These are phyloP conservation scores for Apostasia ramifera DNA, from an alignment of 106 monocot species.

Conservation along the genomic window DNA sequence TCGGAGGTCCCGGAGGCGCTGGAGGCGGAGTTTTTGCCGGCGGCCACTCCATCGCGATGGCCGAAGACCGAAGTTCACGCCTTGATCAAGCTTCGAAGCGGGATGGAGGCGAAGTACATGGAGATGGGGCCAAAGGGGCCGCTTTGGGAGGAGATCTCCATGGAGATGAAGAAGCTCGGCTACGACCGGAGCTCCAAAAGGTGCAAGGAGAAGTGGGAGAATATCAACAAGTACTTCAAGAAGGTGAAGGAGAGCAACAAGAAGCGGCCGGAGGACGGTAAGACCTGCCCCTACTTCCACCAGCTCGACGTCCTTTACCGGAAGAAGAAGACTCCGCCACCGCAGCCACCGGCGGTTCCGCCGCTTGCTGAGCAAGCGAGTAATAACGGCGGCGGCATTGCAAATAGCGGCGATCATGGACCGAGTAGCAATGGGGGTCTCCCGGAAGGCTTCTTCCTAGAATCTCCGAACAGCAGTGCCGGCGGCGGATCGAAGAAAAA, in stretches of 20 bases:
- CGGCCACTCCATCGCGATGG: conserved; percentile 35
- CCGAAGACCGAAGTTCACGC: conserved; percentile 55
- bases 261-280: conserved; percentile 70
- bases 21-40: neutral
- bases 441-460: conserved; percentile 25
- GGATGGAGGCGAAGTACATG: conserved; percentile 42
- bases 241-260: conserved; percentile 88
- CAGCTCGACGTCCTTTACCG: conserved; percentile 72
- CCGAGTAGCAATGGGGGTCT: conserved; percentile 34
- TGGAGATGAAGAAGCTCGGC: conserved; percentile 46
- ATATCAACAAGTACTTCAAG: conserved; percentile 93
- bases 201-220: conserved; percentile 95
- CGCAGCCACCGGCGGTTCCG: neutral
- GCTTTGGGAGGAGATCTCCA: conserved; percentile 76
- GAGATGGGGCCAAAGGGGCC: conserved; percentile 72
- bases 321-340: conserved; percentile 17
- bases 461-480: conserved; percentile 1
- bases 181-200: conserved; percentile 65
- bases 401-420: conserved; percentile 1
- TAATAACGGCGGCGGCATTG: neutral
- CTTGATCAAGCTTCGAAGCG: conserved; percentile 42
- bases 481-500: neutral
- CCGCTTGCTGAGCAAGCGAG: neutral
- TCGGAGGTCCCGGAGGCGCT: neutral
- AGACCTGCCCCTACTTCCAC: conserved; percentile 90